Base-by-base conservation (phyloP, 208 protist species). In the Strigomonas galati region DNA sequence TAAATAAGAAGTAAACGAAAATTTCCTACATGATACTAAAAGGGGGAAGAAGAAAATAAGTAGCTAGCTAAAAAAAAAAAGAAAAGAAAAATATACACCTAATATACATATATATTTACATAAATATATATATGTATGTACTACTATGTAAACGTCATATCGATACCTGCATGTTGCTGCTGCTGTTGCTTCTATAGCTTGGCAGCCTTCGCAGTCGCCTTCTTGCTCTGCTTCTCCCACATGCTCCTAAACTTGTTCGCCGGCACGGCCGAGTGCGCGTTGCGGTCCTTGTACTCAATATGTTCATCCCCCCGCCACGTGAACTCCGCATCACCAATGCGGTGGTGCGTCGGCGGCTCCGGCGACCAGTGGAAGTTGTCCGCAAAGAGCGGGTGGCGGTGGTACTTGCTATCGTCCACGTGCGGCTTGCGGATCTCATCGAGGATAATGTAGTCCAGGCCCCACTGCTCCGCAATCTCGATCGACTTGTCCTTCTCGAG, bases 311-410 rank as follows among this genome's bases (percentile, higher is more conserved):
- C 83, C 63, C 87, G 87, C 89, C 89, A 95, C 69, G 87, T 87
- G 72, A 66, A 92, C 65, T 95, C 89, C 2, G 81, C 80, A 62
- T 95, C 89, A 6, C 89, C 86, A 26, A 83, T 78, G 63, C 74
- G 69, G 46, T 79, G 70, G 71, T 93, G 88, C 31, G 79, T 92
- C 57, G 84, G 74, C 7, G 89, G 89, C 57, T 83, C 71, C 5
- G 83, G 85, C 5, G 82, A 72, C 76, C 87, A 93, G 26, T 75
- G 74, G 69, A 95, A 95, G 62, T 95, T 95, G 73, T 93, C 67
- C 7, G 82, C 65, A 76, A 85, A 95, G 28, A 95, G 65, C 1
- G 66, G 35, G 58, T 95, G 89, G 51, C 73, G 78, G 71, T 89
- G 77, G 69, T 92, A 92, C 65, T 84, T 87, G 65, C 69, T 74